Evolutionary conservation across 2,329 filamentous ascomycete genomes (phyloP), one percentile per base, ranked within the genome.

Genomic region (Aspergillus transmontanensis): DNA sequence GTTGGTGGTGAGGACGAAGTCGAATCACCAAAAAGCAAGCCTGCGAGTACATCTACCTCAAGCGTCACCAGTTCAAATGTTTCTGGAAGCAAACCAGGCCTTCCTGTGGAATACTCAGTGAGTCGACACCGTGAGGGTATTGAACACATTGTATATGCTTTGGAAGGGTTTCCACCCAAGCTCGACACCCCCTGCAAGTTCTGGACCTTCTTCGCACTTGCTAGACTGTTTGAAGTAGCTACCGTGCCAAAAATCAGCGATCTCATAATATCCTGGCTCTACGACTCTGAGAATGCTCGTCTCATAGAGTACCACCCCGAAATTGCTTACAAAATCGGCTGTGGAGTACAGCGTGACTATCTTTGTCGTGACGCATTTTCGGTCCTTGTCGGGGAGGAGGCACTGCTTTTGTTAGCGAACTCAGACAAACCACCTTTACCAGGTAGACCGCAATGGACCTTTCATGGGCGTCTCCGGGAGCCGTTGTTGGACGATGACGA

Each of bases 231-330:
- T 57, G 85, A 87, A 23, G 72, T 76, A 30, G 71, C 72, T 11
- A 66, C 67, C 6, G 64, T 73, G 60, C 67, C 71, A 2, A 48
- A 68, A 68, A 74, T 82, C 73, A 65, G 73, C 32, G 82, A 86
- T 57, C 79, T 78, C 14, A 81, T 89, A 48, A 75, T 83, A 2
- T 80, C 82, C 36, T 91, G 89, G 89, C 79, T 91, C 12, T 81
- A 86, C 64, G 77, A 81, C 23, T 73, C 78, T 2, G 78, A 75
- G 0, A 91, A 91, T 69, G 77, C 75, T 5, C 77, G 80, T 1
- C 88, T 92, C 67, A 81, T 90, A 16, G 88, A 91, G 68, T 77
- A 87, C 6, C 82, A 90, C 41, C 85, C 89, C 0, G 89, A 91
- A 67, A 83, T 86, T 58, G 78, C 84, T 9, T 81, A 90, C 36